A percentile compares a stretch with the other conserved stretches of the same genome.
Evolutionary conservation across 345 rosid genomes (phyloP).

Genomic region (Lagerstroemia speciosa): DNA sequence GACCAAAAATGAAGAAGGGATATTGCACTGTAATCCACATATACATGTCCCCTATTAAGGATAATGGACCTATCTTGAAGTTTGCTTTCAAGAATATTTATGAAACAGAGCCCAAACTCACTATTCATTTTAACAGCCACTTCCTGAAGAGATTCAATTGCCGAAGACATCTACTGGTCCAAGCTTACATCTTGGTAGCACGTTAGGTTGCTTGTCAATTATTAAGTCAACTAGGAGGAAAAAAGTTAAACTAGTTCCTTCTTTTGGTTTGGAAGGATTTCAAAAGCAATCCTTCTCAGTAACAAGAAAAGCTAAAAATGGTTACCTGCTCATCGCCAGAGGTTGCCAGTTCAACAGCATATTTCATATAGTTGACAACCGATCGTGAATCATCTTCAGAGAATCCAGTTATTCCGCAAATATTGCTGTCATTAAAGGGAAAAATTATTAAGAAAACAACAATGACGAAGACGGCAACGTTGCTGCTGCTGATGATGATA

Average conservation of each 20-base stretch:
- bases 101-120: neutral
- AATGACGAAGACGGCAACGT: neutral
- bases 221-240: neutral
- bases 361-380: slow-evolving; percentile 49
- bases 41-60: neutral
- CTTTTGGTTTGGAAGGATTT: neutral
- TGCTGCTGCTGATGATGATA: no score
- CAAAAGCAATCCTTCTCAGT: neutral
- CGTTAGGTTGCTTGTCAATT: neutral
- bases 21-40: neutral
- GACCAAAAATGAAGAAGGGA: neutral
- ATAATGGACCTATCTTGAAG: neutral
- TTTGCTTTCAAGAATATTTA: neutral
- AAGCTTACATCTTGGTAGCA: neutral
- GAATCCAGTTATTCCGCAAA: slow-evolving; percentile 75
- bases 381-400: slow-evolving; percentile 49
- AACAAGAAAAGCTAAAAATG: neutral
- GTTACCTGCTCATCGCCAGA: slow-evolving; percentile 50
- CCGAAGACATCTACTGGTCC: neutral
- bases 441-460: neutral
- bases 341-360: slow-evolving; percentile 46
- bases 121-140: neutral
- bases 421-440: slow-evolving; percentile 37
- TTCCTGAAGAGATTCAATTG: neutral
- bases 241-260: neutral